Conservation (phyloP, 768 basidiomycete genomes). For the Boletus tylopilopsis region DNA sequence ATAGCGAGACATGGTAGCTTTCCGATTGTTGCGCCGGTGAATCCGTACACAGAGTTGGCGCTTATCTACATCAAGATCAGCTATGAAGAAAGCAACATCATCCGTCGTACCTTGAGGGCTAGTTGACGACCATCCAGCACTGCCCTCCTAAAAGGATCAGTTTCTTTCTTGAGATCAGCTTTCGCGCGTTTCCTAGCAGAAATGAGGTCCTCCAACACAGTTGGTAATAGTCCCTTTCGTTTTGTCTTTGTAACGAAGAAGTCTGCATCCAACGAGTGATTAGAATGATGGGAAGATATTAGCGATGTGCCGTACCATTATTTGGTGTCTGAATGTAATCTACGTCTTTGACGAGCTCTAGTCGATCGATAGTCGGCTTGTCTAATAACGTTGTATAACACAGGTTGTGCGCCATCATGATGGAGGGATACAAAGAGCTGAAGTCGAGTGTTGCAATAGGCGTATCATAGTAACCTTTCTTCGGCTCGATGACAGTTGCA, state of each 20-base stretch:
- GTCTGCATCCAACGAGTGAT: slow-evolving; percentile 46
- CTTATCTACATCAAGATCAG: slow-evolving; percentile 65
- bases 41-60: slow-evolving; percentile 98
- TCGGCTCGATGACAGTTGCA: slow-evolving; percentile 97
- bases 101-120: slow-evolving; percentile 73
- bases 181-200: slow-evolving; percentile 93
- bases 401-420: slow-evolving; percentile 99
- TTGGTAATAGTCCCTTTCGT: slow-evolving; percentile 89
- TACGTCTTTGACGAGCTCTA: slow-evolving; percentile 73
- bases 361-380: slow-evolving; percentile 68
- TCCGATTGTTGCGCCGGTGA: slow-evolving; percentile 96
- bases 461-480: slow-evolving; percentile 91
- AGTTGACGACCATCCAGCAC: slow-evolving; percentile 97
- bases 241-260: slow-evolving; percentile 70
- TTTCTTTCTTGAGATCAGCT: slow-evolving; percentile 93
- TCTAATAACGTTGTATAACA: slow-evolving; percentile 98
- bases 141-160: slow-evolving; percentile 94
- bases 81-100: neutral
- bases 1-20: slow-evolving; percentile 95
- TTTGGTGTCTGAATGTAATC: slow-evolving; percentile 97
- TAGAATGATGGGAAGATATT: neutral
- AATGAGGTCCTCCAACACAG: slow-evolving; percentile 90
- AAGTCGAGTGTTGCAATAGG: slow-evolving; percentile 99
- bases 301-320: slow-evolving; percentile 55
- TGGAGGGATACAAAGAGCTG: slow-evolving; percentile 96